phyloP scores from a whole-genome alignment of 306 rosid genomes.

The Myrica gale region DNA sequence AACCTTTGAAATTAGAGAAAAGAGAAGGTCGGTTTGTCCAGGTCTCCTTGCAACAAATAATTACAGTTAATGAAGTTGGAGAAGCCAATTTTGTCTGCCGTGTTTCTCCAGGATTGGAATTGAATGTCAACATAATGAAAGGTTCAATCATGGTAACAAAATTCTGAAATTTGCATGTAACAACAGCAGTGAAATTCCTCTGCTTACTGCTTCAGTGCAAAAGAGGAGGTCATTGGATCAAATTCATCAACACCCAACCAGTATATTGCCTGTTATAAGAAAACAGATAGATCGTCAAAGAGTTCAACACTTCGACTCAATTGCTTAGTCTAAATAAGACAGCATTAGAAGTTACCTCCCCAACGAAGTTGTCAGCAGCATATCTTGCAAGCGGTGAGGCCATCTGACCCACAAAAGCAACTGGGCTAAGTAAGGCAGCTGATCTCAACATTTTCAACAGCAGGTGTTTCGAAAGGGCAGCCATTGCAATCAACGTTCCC shows the following conservation, averaged over 20 bases:
- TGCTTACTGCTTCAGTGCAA: background rate
- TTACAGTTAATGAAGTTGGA: too few species aligned
- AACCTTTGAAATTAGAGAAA: too few species aligned
- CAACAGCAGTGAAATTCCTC: background rate
- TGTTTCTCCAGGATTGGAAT: too few species aligned
- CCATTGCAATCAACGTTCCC: constrained; percentile 86
- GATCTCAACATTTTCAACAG: constrained; percentile 56
- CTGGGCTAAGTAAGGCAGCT: constrained; percentile 84
- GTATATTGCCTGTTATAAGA: constrained; percentile 54
- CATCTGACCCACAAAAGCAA: constrained; percentile 73
- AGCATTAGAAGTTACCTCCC: constrained; percentile 49
- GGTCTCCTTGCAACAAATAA: too few species aligned
- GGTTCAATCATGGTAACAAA: too few species aligned
- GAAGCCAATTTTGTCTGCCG: too few species aligned
- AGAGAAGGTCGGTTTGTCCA: too few species aligned
- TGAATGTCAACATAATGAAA: too few species aligned
- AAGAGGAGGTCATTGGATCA: constrained; percentile 25
- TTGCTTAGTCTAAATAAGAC: background rate
- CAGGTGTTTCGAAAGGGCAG: constrained; percentile 68
- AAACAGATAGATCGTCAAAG: constrained; percentile 23
- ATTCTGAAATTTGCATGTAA: background rate
- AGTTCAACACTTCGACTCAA: constrained; percentile 17
- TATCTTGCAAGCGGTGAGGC: constrained; percentile 70
- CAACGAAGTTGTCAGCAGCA: constrained; percentile 66
- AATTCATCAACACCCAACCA: constrained; percentile 60